phyloP scores from a whole-genome alignment of 768 basidiomycete species.

The Naganishia randhawae region DNA sequence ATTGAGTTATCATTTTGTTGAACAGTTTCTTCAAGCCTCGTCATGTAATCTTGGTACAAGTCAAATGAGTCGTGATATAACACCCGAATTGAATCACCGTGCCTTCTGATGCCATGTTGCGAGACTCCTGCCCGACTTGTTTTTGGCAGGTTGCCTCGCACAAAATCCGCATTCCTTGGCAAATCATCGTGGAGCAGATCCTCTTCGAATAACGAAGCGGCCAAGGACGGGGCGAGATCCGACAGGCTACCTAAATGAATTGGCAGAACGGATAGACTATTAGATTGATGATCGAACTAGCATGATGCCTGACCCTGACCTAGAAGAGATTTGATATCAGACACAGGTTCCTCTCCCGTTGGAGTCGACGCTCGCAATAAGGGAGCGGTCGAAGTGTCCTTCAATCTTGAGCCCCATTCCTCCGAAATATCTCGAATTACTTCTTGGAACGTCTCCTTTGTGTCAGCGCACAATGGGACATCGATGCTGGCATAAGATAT shows the following conservation, averaged over 20 bases:
- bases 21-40: neutral
- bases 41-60: constrained; percentile 63
- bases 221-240: constrained; percentile 5
- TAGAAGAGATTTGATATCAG: neutral
- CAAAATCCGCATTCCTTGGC: constrained; percentile 80
- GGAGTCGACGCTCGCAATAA: neutral
- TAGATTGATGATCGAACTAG: neutral
- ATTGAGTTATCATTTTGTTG: neutral
- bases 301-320: neutral
- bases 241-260: constrained; percentile 49
- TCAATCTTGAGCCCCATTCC: neutral
- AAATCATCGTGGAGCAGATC: constrained; percentile 91
- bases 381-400: too few relatives aligned
- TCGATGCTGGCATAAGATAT: constrained; percentile 2
- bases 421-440: neutral
- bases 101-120: constrained; percentile 45
- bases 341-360: neutral
- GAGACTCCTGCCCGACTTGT: neutral
- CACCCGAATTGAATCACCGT: constrained; percentile 72
- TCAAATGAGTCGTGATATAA: constrained; percentile 64
- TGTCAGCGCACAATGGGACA: constrained; percentile 3
- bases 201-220: constrained; percentile 55
- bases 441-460: constrained; percentile 11
- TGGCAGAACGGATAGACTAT: constrained; percentile 16
- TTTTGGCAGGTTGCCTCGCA: constrained; percentile 66